Base-by-base conservation (phyloP, 306 rosid species). In the Gynostemma pentaphyllum region DNA sequence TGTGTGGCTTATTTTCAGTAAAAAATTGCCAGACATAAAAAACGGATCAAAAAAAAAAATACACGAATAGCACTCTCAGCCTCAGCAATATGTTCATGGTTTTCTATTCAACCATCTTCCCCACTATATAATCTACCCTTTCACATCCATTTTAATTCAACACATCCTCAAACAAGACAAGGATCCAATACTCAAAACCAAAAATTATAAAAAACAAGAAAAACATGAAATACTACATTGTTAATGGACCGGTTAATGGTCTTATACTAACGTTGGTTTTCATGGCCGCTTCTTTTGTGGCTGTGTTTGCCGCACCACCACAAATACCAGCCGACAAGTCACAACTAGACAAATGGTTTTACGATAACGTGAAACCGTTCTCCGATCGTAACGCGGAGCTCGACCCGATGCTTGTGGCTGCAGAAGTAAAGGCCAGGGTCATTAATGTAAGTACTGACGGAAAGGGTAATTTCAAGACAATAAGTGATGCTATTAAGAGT, bases 371-470 rank as follows among this genome's bases (percentile, higher is more conserved):
- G 8, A 51, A 62, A 42, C 70, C 81, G 0, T 66, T 46, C 0
- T 2, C 3, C 0, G 15, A 29, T 14, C 50, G 78, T 5, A 68
- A 72, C 62, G 29, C 1, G 4, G 44, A 10, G 10, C 19, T 88
- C 0, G 88, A 88, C 47, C 71, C 83, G 0, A 60, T 18, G 5
- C 70, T 85, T 0, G 78, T 7, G 9, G 15, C 53, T 8, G 95
- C 95, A 0, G 95, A 86, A 45, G 26, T n/a, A 1, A 46, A 5
- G 0, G 19, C 62, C 1, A 68, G 11, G n/a, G 67, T 82, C 18
- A 27, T 86, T 0, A 83, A 56, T 62, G 95, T 89, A 0, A 72
- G 21, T 67, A 11, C 66, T 22, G 69, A 74, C 45, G 91, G 95
- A 0, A 72, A 73, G 0, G 95, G 89, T 6, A 27, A 86, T 2